Conservation (phyloP, 2,329 filamentous ascomycete species). For the Epichloe coenophiala region DNA sequence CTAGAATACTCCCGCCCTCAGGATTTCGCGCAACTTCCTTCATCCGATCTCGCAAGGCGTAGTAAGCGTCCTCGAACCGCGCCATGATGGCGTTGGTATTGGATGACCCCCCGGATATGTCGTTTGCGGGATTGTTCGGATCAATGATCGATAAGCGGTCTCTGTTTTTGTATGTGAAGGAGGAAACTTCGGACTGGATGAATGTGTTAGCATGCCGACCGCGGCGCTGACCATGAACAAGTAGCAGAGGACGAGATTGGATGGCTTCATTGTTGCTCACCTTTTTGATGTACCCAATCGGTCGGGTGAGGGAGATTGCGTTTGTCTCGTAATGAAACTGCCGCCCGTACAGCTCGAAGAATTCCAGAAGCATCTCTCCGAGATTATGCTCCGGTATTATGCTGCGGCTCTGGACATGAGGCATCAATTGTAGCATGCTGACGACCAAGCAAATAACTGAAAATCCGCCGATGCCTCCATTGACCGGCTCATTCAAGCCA, state of each 20-base stretch:
- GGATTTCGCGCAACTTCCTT: constrained; percentile 27
- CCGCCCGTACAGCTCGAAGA: constrained; percentile 81
- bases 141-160: constrained; percentile 79
- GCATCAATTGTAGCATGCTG: constrained; percentile 72
- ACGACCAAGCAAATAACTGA: constrained; percentile 88
- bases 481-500: constrained; percentile 80
- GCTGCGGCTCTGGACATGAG: constrained; percentile 49
- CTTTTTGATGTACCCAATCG: constrained; percentile 60
- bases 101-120: constrained; percentile 87
- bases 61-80: constrained; percentile 55
- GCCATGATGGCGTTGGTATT: constrained; percentile 54
- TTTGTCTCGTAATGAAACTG: constrained; percentile 56
- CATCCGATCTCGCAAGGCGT: constrained; percentile 45
- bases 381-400: constrained; percentile 53
- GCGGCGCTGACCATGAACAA: background rate
- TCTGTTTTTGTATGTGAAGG: constrained; percentile 42
- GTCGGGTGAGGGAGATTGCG: constrained; percentile 65
- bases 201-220: background rate
- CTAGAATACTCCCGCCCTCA: constrained; percentile 39
- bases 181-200: constrained; percentile 27
- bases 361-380: constrained; percentile 71
- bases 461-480: constrained; percentile 85
- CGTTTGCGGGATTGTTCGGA: constrained; percentile 72
- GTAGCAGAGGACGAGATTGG: background rate
- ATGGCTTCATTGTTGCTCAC: constrained; percentile 27